Evolutionary conservation across 129 eudicot species (phyloP), one percentile per base, ranked within the genome.

Genomic region (Flaveria bidentis): DNA sequence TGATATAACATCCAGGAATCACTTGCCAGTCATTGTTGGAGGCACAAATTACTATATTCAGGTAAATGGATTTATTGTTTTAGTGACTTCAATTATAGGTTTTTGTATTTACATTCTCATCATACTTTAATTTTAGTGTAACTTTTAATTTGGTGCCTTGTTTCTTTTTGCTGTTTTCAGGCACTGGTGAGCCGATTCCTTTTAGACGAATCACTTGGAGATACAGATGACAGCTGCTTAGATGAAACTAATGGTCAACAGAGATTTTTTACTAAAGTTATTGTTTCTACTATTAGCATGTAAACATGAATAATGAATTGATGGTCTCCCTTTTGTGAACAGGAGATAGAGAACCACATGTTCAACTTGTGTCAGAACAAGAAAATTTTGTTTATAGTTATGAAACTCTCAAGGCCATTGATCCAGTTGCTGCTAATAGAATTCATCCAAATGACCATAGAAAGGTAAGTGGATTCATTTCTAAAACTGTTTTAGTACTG

Each of bases 31-130:
- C 33, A 82, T 95, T 77, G 99, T 95, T 65, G 99, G 99, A 41
- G 99, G 99, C 79, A 95, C 99, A 76, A 95, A 91, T 84, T 95
- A 87, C 77, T 95, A 95, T 84, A 91, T 95, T 67, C 99, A 91
- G 97, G 99, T 91, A 84, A 73, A 42, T 67, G 53, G 51, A 45
- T 26, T 56, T 76, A 15, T 56, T 10, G 55, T 67, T 2, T 72
- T n/a, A 50, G 57, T 3, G 20, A 73, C 41, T 78, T 49, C 41
- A 76, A 17, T 75, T 2, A 58, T 44, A 4, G 36, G 15, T 77
- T 58, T 68, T 78, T 45, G 36, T 56, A 56, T 70, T 69, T 69
- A 14, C 26, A 45, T 69, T 26, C 57, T 41, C 39, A 16, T 46
- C 71, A 47, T 47, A 52, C 39, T 47, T 70, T 16, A 2, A 18